Conservation (phyloP, 768 basidiomycete genomes). For the Coprinopsis cinerea region DNA sequence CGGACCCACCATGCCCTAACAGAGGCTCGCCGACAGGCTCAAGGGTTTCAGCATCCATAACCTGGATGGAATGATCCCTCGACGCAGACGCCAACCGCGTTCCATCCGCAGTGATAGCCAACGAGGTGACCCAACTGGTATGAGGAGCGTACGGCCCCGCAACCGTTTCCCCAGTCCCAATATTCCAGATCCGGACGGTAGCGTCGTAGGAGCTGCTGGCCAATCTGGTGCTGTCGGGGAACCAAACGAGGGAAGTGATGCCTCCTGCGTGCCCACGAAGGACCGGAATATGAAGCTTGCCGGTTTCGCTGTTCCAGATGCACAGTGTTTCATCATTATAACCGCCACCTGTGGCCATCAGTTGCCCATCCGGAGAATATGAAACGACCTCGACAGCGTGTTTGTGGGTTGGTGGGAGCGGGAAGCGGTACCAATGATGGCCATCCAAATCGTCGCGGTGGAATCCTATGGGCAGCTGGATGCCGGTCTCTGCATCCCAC, state of each 20-base stretch:
- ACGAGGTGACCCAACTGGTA: slow-evolving; percentile 12
- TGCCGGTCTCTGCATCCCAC: slow-evolving; percentile 8
- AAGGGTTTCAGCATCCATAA: slow-evolving; percentile 16
- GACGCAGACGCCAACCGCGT: slow-evolving; percentile 14
- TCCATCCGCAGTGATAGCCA: slow-evolving; percentile 20
- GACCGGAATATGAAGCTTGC: slow-evolving; percentile 1
- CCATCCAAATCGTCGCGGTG: slow-evolving; percentile 12
- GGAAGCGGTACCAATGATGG: slow-evolving; percentile 16
- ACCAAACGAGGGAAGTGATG: slow-evolving; percentile 17
- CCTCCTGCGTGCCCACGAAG: slow-evolving; percentile 15
- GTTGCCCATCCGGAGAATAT: slow-evolving; percentile 17
- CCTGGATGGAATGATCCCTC: slow-evolving; percentile 15
- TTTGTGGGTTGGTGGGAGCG: slow-evolving; percentile 2
- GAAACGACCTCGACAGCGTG: slow-evolving; percentile 16
- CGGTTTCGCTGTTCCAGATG: slow-evolving; percentile 16
- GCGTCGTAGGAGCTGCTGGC: slow-evolving; percentile 19
- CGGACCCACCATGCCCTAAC: slow-evolving; percentile 12
- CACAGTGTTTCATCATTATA: slow-evolving; percentile 9
- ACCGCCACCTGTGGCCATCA: slow-evolving; percentile 15
- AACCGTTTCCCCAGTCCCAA: slow-evolving; percentile 6
- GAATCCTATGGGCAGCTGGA: not conserved
- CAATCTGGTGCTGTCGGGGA: slow-evolving; percentile 15
- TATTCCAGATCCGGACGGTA: slow-evolving; percentile 23
- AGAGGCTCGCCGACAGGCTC: slow-evolving; percentile 18
- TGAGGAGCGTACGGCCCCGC: slow-evolving; percentile 11